These are phyloP conservation scores for Fusarium pseudocircinatum DNA, from an alignment of 2,329 filamentous ascomycete species.

Conservation along the genomic window DNA sequence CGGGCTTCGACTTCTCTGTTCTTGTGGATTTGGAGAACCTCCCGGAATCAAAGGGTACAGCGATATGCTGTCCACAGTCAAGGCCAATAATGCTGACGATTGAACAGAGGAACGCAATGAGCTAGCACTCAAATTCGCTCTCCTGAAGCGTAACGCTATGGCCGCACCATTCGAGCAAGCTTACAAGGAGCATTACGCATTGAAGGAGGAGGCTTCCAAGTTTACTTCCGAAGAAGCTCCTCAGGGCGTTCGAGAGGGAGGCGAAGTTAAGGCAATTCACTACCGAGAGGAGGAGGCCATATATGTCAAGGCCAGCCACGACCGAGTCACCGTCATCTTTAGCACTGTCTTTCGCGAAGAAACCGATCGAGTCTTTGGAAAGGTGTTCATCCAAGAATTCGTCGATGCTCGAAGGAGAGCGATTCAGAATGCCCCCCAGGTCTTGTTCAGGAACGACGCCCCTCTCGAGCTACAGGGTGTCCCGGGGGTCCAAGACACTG, in stretches of 20 bases:
- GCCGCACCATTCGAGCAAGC: constrained; percentile 97
- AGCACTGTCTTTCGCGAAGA: constrained; percentile 98
- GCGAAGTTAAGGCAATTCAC: constrained; percentile 94
- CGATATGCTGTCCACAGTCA: not conserved
- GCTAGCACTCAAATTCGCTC: constrained; percentile 84
- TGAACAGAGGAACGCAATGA: constrained; percentile 81
- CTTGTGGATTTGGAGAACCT: constrained; percentile 88
- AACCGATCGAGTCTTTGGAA: constrained; percentile 96
- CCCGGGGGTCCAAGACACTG: constrained; percentile 79
- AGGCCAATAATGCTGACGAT: constrained; percentile 20
- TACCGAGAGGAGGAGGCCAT: constrained; percentile 99
- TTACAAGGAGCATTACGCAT: constrained; percentile 88
- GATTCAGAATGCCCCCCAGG: constrained; percentile 98
- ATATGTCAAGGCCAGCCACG: constrained; percentile 96
- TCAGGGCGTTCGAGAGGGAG: constrained; percentile 87
- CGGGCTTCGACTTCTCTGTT: constrained; percentile 96
- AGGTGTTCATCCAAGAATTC: constrained; percentile 98
- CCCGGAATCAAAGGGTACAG: constrained; percentile 77
- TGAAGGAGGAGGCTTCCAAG: constrained; percentile 88
- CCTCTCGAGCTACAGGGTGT: constrained; percentile 90
- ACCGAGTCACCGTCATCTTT: constrained; percentile 98
- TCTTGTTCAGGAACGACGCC: constrained; percentile 93
- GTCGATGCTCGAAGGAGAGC: constrained; percentile 94
- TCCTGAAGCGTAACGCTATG: constrained; percentile 98
- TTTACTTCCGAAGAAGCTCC: constrained; percentile 95